phyloP scores from a whole-genome alignment of 805 yeast genomes.

The Yueomyces sp. region DNA sequence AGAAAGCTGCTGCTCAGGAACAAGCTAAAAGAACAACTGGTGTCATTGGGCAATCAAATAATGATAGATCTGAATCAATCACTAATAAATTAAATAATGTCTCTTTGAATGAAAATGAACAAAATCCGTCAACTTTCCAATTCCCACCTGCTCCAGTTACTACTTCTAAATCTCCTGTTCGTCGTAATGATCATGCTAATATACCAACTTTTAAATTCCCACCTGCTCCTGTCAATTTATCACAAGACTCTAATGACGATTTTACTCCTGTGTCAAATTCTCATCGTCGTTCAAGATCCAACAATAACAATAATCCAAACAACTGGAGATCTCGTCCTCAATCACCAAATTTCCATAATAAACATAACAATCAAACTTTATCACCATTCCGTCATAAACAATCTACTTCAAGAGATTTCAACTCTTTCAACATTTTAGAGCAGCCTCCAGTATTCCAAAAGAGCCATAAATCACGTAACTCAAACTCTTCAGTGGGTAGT shows the following conservation, averaged over 20 bases:
- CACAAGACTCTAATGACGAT: constrained; percentile 10
- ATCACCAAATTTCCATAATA: constrained; percentile 28
- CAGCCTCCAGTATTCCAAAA: constrained; percentile 44
- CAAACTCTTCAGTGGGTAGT: constrained; percentile 51
- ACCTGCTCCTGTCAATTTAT: constrained; percentile 11
- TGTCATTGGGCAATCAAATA: constrained; percentile 4
- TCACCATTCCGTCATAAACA: constrained; percentile 24
- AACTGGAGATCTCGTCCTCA: constrained; percentile 49
- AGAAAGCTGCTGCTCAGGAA: constrained; percentile 85
- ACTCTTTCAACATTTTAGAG: constrained; percentile 17
- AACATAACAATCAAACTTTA: constrained; percentile 9
- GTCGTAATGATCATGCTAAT: not conserved
- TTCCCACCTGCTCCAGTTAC: constrained; percentile 39
- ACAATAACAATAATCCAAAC: constrained; percentile 13
- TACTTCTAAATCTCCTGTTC: constrained; percentile 21
- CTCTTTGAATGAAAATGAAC: constrained; percentile 8
- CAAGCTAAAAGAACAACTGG: constrained; percentile 49
- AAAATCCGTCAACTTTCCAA: constrained; percentile 39
- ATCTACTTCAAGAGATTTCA: constrained; percentile 16
- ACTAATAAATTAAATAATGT: constrained; percentile 9
- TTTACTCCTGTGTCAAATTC: constrained; percentile 17
- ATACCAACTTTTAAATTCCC: constrained; percentile 26
- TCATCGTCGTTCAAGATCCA: constrained; percentile 20
- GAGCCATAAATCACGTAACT: constrained; percentile 66
- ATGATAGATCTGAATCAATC: constrained; percentile 5